Conservation (phyloP, 805 yeast genomes). For the Nakazawaea wickerhamii region DNA sequence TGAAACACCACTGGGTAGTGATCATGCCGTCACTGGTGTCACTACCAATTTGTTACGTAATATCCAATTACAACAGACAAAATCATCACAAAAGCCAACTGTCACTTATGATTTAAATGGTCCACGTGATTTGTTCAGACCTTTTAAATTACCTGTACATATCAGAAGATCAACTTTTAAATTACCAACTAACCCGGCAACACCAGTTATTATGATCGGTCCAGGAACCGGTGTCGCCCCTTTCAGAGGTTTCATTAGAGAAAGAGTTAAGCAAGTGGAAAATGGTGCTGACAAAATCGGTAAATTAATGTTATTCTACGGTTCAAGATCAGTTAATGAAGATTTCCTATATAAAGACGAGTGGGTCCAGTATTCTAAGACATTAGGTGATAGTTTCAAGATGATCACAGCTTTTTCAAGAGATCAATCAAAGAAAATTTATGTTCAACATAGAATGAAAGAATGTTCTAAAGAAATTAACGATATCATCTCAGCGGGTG, state of each 20-base stretch:
- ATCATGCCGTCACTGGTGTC: conserved; percentile 67
- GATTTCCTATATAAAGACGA: conserved; percentile 87
- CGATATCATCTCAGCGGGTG: conserved; percentile 58
- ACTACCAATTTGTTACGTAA: conserved; percentile 83
- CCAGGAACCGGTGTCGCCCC: conserved; percentile 99
- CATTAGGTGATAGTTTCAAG: conserved; percentile 57
- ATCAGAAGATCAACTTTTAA: conserved; percentile 93
- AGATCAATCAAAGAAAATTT: conserved; percentile 55
- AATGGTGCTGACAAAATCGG: conserved; percentile 55
- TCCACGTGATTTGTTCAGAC: conserved; percentile 57
- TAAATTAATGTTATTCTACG: conserved; percentile 72
- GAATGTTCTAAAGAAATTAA: conserved; percentile 51
- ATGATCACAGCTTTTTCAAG: conserved; percentile 85
- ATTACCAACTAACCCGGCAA: conserved; percentile 77
- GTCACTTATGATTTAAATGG: conserved; percentile 74
- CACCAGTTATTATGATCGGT: conserved; percentile 89
- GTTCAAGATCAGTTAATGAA: conserved; percentile 73
- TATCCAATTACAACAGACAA: conserved; percentile 56
- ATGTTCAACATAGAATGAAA: conserved; percentile 76
- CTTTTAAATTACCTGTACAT: conserved; percentile 78
- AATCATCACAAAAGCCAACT: conserved; percentile 33
- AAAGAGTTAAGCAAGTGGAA: conserved; percentile 56
- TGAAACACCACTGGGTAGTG: conserved; percentile 27
- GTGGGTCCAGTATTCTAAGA: conserved; percentile 72
- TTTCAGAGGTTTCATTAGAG: conserved; percentile 91